These are phyloP conservation scores for Crithidia mellificae DNA, from an alignment of 208 protist species.

Conservation along the genomic window DNA sequence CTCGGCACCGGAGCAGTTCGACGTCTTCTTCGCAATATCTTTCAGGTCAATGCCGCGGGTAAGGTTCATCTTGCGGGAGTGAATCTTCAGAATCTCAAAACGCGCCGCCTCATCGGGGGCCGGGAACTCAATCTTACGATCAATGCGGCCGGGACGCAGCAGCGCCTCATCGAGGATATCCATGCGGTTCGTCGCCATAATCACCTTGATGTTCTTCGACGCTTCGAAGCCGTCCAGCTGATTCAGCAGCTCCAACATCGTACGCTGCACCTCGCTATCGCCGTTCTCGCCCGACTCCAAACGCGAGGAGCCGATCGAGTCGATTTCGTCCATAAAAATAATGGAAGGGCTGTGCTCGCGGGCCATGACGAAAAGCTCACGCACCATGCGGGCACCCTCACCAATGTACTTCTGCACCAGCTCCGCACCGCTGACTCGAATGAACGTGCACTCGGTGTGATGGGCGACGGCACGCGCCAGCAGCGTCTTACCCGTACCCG, in stretches of 20 bases:
- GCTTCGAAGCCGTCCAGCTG: conserved; percentile 99
- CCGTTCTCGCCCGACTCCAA: conserved; percentile 88
- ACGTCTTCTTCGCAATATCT: conserved; percentile 96
- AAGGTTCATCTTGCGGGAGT: conserved; percentile 99
- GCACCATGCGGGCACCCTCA: conserved; percentile 99
- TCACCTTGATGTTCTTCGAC: conserved; percentile 99
- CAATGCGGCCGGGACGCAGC: conserved; percentile 99
- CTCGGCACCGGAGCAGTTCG: conserved; percentile 98
- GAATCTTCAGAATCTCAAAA: conserved; percentile 99
- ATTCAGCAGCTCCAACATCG: conserved; percentile 99
- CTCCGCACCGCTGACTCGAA: conserved; percentile 99
- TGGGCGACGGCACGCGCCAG: conserved; percentile 98
- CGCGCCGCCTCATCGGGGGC: conserved; percentile 92
- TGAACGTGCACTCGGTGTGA: conserved; percentile 99
- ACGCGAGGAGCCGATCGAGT: conserved; percentile 97
- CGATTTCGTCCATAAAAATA: conserved; percentile 99
- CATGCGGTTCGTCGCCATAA: conserved; percentile 99
- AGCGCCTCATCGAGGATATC: conserved; percentile 99
- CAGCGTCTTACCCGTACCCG: conserved; percentile 98
- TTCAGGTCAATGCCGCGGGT: conserved; percentile 98
- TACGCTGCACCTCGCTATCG: conserved; percentile 99
- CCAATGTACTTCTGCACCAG: conserved; percentile 99
- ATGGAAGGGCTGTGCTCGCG: conserved; percentile 99
- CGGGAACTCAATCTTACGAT: conserved; percentile 99
- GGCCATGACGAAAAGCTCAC: conserved; percentile 99